Base-by-base conservation (phyloP, 495 filamentous ascomycete genomes). In the Tuber brumale region DNA sequence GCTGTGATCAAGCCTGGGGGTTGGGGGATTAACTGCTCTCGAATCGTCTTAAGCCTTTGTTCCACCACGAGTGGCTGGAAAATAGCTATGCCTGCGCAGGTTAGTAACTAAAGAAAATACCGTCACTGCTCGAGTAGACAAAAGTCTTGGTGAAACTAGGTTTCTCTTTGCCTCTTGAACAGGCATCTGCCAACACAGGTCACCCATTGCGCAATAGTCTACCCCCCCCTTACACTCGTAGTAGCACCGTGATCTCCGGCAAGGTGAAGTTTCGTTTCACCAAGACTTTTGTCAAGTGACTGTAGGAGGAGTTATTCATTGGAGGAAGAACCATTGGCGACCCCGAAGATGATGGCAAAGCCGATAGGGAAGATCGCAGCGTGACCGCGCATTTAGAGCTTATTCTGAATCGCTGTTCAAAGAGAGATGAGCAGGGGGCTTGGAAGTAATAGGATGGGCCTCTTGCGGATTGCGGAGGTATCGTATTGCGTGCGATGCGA, bases 11-110 rank as follows among this genome's bases (percentile, higher is more conserved):
- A 66, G 31, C 14, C 5, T 31, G 27, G 10, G 3, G n/a, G 57
- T 19, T 31, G 27, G 57, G 57, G 57, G 31, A 31, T 35, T 19
- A 18, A 80, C 78, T 43, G 73, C 27, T 73, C 77, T 39, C 69
- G 76, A 41, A 80, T 46, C n/a, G 70, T 73, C 71, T 66, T 79
- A 19, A 79, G 69, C 18, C 78, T 77, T 39, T 79, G 76, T 31
- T 80, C 78, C 3, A 80, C 71, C 31, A 80, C 45, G 23, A 80
- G 78, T 37, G 78, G 78, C n/a, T 79, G 76, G 31, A 80, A 80
- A 72, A 80, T 76, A 19, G 78, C 39, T 66, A 79, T 79, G 66
- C 78, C 78, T 80, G 41, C 21, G 39, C 66, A 39, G 42, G 71
- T 75, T 6, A 76, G 57, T 23, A 72, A 41, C 43, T 16, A 57